phyloP scores from a whole-genome alignment of 257 asterid species.

The Solanum appendiculatum region DNA sequence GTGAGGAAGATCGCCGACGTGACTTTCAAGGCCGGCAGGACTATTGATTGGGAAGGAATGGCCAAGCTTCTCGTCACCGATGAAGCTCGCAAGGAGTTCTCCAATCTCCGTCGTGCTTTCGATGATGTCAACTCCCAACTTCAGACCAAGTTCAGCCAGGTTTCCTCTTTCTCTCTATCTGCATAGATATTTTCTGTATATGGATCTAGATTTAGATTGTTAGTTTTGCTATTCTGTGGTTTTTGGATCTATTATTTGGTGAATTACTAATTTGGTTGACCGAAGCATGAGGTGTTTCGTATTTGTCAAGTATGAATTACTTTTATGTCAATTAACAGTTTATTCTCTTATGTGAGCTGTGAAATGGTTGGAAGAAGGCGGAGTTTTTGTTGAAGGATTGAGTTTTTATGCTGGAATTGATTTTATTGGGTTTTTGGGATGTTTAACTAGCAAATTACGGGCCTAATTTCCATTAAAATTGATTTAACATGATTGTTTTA shows the following conservation, averaged over 20 bases:
- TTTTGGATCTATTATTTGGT: neutral
- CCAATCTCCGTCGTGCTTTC: conserved; percentile 85
- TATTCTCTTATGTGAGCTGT: neutral
- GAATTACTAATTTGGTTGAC: neutral
- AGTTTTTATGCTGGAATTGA: neutral
- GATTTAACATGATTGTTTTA: neutral
- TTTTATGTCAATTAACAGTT: neutral
- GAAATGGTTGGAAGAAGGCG: neutral
- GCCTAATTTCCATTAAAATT: neutral
- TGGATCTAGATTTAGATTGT: neutral
- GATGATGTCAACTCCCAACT: conserved; percentile 90
- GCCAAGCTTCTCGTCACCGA: conserved; percentile 84
- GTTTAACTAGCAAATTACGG: neutral
- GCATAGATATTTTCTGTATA: neutral
- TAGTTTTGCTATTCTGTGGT: neutral
- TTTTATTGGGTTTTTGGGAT: neutral
- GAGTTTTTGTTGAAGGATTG: neutral
- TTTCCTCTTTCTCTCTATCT: neutral
- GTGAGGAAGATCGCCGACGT: conserved; percentile 80
- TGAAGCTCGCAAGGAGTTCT: conserved; percentile 90
- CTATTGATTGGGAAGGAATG: conserved; percentile 95
- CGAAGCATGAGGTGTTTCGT: neutral
- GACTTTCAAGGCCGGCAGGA: conserved; percentile 68
- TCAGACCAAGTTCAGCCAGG: conserved; percentile 94
- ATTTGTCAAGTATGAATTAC: neutral